phyloP scores from a whole-genome alignment of 164 flowering plant species.

The Liriodendron chinense region DNA sequence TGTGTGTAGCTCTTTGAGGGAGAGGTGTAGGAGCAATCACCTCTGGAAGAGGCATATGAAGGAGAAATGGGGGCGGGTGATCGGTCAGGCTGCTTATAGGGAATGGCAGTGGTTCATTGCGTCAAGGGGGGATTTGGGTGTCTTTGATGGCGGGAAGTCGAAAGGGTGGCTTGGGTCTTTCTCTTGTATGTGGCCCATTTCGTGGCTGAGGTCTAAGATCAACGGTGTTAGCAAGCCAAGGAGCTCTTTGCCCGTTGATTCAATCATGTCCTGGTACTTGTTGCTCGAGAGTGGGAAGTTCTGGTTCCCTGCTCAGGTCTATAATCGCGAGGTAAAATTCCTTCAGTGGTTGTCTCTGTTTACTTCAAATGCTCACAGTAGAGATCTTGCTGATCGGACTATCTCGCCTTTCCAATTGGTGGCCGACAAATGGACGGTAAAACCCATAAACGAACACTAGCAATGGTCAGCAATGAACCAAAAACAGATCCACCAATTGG shows the following conservation, averaged over 20 bases:
- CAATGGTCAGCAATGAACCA: background rate
- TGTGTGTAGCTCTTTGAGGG: constrained; percentile 77
- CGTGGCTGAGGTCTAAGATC: constrained; percentile 41
- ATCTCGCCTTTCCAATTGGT: background rate
- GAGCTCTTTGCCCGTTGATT: constrained; percentile 42
- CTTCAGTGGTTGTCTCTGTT: background rate
- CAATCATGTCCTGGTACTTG: constrained; percentile 67
- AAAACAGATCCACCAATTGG: background rate
- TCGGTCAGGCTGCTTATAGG: constrained; percentile 64
- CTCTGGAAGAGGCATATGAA: constrained; percentile 85
- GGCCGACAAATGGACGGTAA: background rate
- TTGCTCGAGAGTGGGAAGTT: constrained; percentile 76
- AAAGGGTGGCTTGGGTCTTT: constrained; percentile 40
- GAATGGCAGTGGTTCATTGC: constrained; percentile 75
- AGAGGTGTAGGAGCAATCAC: constrained; percentile 68
- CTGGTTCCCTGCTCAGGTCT: constrained; percentile 94
- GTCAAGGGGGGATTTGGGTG: constrained; percentile 19
- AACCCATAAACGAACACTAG: background rate
- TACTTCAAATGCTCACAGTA: background rate
- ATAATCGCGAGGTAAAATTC: constrained; percentile 79
- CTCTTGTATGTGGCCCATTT: constrained; percentile 45
- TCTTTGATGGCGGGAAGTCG: constrained; percentile 23
- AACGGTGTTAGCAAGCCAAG: constrained; percentile 19
- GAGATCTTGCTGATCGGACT: background rate
- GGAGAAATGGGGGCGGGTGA: constrained; percentile 71